Evolutionary conservation across 441 rosid species (phyloP), one percentile per base, ranked within the genome.

Genomic region (Pelargonium myrrhifolium): DNA sequence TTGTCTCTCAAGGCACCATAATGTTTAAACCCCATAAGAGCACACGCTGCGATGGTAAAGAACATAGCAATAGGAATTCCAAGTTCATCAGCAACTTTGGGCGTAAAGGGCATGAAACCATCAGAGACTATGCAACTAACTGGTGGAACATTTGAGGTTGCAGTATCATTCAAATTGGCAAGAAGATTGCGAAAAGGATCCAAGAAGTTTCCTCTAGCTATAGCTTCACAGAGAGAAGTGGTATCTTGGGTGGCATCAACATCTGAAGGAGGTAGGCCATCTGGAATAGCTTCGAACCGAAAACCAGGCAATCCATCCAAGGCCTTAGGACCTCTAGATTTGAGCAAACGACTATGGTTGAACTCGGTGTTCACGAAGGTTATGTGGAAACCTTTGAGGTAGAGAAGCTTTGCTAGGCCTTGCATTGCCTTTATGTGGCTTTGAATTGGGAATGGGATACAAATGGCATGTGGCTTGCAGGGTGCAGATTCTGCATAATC

Each of bases 341-440:
- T 4, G 65, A 76, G 74, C 40, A 75, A 18, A 9, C 81, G 75
- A 14, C 66, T 49, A 22, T 75, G 69, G 65, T 70, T 77, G 63
- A 55, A 74, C 70, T 78, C 84, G 4, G 75, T 72, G 73, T 70
- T 47, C 39, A 68, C 74, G 65, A 73, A 76, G 18, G 80, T 76
- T 42, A 74, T 72, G 71, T 75, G 65, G 49, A 78, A 77, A 43
- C 78, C 80, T 42, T 49, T 71, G 40, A 11, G 62, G 62, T 76
- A 76, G 15, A 81, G 68, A 42, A 74, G 65, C 65, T 72, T 76
- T 43, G 80, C 78, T 2, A 81, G 64, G 2, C 70, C 66, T 67
- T 78, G 51, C 65, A 78, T 21, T n/a, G 82, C 80, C 68, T 26
- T 76, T 12, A 76, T 31, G 70, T 81, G 84, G 65, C 84, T 80